Evolutionary conservation across 176 grass and related monocot species (phyloP).

Genomic region (Calamus simplicifolius): DNA sequence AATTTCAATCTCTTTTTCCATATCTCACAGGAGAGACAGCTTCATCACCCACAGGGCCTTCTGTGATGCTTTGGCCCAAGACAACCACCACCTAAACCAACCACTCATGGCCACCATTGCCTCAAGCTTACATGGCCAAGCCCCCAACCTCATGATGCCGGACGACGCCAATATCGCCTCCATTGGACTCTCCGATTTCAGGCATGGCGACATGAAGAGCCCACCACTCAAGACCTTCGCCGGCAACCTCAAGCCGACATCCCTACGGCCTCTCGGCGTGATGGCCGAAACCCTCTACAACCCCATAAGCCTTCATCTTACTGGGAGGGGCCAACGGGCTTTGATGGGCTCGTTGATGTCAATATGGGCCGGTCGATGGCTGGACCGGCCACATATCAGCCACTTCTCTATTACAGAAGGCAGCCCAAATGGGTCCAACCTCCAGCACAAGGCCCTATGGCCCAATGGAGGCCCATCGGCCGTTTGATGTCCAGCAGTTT

Average conservation of each 20-base stretch:
- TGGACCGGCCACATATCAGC: conserved; percentile 38
- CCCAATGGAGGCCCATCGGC: not conserved
- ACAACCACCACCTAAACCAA: conserved; percentile 51
- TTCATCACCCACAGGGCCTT: conserved; percentile 71
- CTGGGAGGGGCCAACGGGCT: not conserved
- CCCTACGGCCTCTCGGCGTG: conserved; percentile 17
- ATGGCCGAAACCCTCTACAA: conserved; percentile 3
- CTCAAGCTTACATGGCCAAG: conserved; percentile 40
- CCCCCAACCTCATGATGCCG: conserved; percentile 4
- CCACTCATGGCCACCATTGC: conserved; percentile 58
- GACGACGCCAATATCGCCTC: not conserved
- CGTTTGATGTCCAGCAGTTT: not conserved
- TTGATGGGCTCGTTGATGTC: not conserved
- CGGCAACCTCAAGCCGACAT: not conserved
- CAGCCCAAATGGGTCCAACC: conserved; percentile 36
- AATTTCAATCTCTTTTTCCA: not conserved
- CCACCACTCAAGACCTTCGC: conserved; percentile 23
- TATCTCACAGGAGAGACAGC: conserved; percentile 40
- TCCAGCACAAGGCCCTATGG: not conserved
- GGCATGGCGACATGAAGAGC: conserved; percentile 25
- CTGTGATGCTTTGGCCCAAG: conserved; percentile 53
- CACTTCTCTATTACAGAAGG: conserved; percentile 63
- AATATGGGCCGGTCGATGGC: not conserved
- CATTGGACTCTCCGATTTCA: conserved; percentile 1
- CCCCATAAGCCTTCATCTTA: too few relatives aligned